Conservation (phyloP, 345 rosid genomes). For the Dipteronia sinensis region DNA sequence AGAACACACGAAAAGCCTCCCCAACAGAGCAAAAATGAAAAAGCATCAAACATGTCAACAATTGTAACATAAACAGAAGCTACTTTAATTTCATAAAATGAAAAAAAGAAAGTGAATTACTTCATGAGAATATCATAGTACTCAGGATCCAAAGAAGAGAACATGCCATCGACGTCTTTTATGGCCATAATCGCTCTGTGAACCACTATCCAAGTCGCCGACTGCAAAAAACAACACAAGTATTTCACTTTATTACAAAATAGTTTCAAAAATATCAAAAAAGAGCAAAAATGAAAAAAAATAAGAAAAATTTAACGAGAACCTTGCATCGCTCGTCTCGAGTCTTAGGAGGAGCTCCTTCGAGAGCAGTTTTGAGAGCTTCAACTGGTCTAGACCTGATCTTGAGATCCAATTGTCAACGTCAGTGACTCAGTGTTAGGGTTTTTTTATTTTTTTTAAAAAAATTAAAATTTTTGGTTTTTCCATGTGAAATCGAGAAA, state of each 20-base stretch:
- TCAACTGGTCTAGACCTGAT: slow-evolving; percentile 60
- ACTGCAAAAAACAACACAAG: slow-evolving; percentile 40
- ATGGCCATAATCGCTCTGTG: slow-evolving; percentile 92
- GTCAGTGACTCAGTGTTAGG: background rate
- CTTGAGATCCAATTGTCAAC: background rate
- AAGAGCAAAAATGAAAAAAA: background rate
- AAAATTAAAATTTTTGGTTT: background rate
- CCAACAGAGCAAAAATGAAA: background rate
- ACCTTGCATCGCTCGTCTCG: slow-evolving; percentile 96
- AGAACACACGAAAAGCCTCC: background rate
- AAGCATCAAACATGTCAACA: background rate
- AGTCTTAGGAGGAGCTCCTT: slow-evolving; percentile 87
- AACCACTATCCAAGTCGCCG: slow-evolving; percentile 88
- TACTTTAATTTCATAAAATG: background rate
- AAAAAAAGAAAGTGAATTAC: slow-evolving; percentile 39
- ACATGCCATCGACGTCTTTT: slow-evolving; percentile 83
- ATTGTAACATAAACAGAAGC: no score
- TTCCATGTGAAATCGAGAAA: background rate
- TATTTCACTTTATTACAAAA: background rate
- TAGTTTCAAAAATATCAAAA: background rate
- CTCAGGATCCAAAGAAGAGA: slow-evolving; percentile 81
- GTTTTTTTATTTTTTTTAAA: no score
- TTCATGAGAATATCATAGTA: slow-evolving; percentile 94
- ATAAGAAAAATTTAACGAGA: background rate
- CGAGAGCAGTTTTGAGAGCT: slow-evolving; percentile 90